These are phyloP conservation scores for Phtheirospermum japonicum DNA, from an alignment of 257 asterid genomes.

Conservation along the genomic window DNA sequence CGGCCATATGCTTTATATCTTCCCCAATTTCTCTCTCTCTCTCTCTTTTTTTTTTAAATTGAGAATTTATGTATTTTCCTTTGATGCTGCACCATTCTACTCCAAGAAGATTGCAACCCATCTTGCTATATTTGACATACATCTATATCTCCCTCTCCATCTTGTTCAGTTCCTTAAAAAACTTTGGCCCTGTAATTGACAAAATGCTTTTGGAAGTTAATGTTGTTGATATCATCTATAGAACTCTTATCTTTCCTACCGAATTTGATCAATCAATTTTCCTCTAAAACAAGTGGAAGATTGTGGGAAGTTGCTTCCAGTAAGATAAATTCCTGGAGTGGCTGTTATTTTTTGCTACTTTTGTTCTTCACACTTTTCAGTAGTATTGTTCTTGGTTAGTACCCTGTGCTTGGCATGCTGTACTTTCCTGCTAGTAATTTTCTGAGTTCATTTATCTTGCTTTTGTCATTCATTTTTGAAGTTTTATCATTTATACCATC, in stretches of 20 bases:
- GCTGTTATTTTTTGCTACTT: neutral
- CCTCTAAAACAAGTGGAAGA: neutral
- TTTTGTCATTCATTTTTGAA: neutral
- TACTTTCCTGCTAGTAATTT: conserved; percentile 8
- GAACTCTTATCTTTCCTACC: neutral
- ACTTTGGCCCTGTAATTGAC: neutral
- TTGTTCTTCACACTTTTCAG: neutral
- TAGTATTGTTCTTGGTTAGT: neutral
- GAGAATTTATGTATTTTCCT: conserved; percentile 2
- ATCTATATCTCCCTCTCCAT: neutral
- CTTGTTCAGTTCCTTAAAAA: neutral
- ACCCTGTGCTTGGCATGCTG: neutral
- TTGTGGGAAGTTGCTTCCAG: neutral
- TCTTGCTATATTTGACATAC: neutral
- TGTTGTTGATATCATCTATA: conserved; percentile 4
- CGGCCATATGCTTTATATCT: conserved; percentile 8
- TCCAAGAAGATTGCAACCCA: neutral
- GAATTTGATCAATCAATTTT: conserved; percentile 13
- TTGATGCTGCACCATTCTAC: conserved; percentile 1
- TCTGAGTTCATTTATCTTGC: conserved; percentile 1
- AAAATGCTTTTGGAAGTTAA: conserved; percentile 8
- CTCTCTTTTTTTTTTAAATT: too few relatives aligned
- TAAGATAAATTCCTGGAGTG: neutral
- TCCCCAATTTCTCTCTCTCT: neutral
- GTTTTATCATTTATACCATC: neutral